Percentiles rank a stretch among this genome's conserved stretches.
Evolutionary conservation across 768 basidiomycete genomes (phyloP).

Genomic region (Cystofilobasidium bisporidii): DNA sequence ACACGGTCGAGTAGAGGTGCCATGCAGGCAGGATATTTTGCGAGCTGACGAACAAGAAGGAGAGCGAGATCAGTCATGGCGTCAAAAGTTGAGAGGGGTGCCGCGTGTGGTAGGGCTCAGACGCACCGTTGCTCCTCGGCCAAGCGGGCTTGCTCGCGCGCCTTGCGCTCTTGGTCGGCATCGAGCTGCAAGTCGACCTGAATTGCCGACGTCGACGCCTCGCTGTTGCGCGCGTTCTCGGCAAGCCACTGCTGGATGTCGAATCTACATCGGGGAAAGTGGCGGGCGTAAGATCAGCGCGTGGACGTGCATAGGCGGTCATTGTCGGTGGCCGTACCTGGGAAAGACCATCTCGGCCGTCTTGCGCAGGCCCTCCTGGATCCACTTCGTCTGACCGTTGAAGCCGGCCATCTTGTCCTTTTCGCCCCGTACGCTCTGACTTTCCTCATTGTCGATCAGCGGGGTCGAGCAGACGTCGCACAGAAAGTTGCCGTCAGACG

Average conservation of each 20-base stretch:
- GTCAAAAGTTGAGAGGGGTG: too few species aligned
- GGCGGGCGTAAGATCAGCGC: too few species aligned
- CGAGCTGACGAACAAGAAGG: constrained; percentile 40
- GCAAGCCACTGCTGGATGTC: constrained; percentile 74
- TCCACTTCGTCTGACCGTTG: constrained; percentile 78
- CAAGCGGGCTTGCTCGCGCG: constrained; percentile 60
- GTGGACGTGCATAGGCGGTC: too few species aligned
- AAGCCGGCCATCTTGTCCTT: constrained; percentile 95
- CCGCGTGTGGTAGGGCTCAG: too few species aligned
- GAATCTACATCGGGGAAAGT: constrained; percentile 47
- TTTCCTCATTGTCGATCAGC: constrained; percentile 82
- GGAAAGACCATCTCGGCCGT: constrained; percentile 81
- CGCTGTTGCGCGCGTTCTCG: constrained; percentile 43
- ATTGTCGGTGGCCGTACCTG: constrained; percentile 63
- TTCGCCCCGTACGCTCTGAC: constrained; percentile 69
- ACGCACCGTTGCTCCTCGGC: constrained; percentile 63
- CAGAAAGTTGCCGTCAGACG: constrained; percentile 45
- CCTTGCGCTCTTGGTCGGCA: constrained; percentile 76
- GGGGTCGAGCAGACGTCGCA: constrained; percentile 81
- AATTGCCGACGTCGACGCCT: constrained; percentile 41
- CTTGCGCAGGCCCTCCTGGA: constrained; percentile 76
- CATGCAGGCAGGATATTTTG: constrained; percentile 89
- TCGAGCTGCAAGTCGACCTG: constrained; percentile 66
- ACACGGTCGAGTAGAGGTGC: constrained; percentile 93
- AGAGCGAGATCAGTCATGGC: too few species aligned